Evolutionary conservation across 2,329 filamentous ascomycete genomes (phyloP).

Genomic region (Cadophora malorum): DNA sequence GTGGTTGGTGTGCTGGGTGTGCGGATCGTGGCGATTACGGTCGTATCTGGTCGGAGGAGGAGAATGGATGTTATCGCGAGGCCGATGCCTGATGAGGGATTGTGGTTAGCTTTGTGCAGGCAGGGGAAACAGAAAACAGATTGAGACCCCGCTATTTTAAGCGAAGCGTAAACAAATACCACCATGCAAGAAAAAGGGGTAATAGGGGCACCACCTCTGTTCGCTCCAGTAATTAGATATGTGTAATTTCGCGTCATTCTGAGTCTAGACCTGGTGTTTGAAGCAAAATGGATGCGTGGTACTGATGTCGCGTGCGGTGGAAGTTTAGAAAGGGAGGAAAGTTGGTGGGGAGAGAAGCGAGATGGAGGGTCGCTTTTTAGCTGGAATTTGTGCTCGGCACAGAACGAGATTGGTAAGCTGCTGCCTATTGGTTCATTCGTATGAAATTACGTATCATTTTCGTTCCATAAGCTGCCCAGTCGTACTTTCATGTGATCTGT

Average conservation of each 20-base stretch:
- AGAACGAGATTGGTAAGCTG: constrained; percentile 7
- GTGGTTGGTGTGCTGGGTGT: constrained; percentile 35
- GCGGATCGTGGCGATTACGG: constrained; percentile 50
- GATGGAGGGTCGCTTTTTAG: not conserved
- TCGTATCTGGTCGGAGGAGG: constrained; percentile 48
- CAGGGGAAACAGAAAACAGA: not conserved
- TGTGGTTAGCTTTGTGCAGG: not conserved
- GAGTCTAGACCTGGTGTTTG: not conserved
- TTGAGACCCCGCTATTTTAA: not conserved
- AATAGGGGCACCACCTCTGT: constrained; percentile 36
- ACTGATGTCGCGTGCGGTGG: constrained; percentile 12
- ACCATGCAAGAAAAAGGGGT: constrained; percentile 29
- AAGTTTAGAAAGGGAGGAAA: constrained; percentile 18
- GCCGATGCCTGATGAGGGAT: constrained; percentile 42
- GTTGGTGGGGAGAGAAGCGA: constrained; percentile 2
- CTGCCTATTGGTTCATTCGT: not conserved
- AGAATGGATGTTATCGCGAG: constrained; percentile 45
- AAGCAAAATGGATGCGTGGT: not conserved
- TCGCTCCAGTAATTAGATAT: constrained; percentile 43
- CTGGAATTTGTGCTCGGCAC: not conserved
- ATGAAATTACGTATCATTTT: not conserved
- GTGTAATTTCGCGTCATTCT: constrained; percentile 30
- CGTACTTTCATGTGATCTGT: not conserved
- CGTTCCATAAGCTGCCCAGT: no score
- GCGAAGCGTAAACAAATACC: constrained; percentile 13